Conservation (phyloP, 257 asterid genomes). For the Echium plantagineum region DNA sequence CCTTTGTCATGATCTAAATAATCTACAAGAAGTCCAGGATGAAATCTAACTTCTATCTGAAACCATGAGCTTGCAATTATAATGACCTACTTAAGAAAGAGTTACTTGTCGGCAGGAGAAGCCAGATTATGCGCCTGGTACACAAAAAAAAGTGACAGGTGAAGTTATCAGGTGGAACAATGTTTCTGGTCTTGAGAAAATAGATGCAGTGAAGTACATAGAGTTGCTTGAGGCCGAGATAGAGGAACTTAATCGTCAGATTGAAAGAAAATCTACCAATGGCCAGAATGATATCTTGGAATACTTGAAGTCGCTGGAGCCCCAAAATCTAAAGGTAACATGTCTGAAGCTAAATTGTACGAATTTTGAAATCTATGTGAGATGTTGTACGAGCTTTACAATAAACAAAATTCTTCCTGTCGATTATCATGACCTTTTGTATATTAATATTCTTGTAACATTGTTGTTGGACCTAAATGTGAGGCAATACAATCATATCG, state of each 20-base stretch:
- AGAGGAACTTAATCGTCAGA: conserved; percentile 84
- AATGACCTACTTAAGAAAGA: conserved; percentile 11
- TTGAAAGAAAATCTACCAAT: conserved; percentile 58
- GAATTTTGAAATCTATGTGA: conserved; percentile 14
- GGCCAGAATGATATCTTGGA: conserved; percentile 81
- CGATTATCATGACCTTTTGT: background rate
- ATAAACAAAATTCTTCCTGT: background rate
- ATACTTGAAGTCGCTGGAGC: conserved; percentile 84
- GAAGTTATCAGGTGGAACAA: conserved; percentile 96
- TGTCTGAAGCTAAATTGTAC: conserved; percentile 2
- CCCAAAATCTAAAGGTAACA: conserved; percentile 88
- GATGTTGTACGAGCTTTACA: conserved; percentile 1
- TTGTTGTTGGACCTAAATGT: background rate
- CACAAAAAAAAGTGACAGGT: conserved; percentile 87
- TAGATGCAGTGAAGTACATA: conserved; percentile 89
- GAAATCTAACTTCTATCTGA: background rate
- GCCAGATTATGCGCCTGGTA: conserved; percentile 88
- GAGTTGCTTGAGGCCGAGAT: conserved; percentile 95
- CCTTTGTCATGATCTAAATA: background rate
- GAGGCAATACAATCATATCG: background rate
- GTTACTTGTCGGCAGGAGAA: conserved; percentile 43
- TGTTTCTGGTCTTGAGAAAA: conserved; percentile 73
- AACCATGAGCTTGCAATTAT: background rate
- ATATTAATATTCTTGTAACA: background rate
- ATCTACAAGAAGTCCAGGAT: background rate